phyloP scores from a whole-genome alignment of 2,329 filamentous ascomycete genomes.

The Capronia americana region DNA sequence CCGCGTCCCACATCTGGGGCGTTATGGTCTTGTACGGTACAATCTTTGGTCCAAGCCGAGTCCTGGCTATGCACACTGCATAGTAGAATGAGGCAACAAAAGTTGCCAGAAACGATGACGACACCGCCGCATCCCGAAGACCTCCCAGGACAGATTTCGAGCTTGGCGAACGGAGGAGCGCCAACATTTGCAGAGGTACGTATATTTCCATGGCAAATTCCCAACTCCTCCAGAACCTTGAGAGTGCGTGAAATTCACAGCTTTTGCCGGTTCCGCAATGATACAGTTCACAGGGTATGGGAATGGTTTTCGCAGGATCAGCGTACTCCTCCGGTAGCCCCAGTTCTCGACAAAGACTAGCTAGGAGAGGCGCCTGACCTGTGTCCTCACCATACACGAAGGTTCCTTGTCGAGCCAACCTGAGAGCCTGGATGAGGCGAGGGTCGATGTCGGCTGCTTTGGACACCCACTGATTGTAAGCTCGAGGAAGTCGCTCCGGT shows the following conservation, averaged over 20 bases:
- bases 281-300: constrained; percentile 82
- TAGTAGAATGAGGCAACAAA: constrained; percentile 87
- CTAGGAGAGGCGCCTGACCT: constrained; percentile 70
- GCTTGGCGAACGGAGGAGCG: constrained; percentile 56
- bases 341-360: constrained; percentile 75
- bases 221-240: constrained; percentile 72
- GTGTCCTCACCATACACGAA: constrained; percentile 77
- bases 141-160: constrained; percentile 56
- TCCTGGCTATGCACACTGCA: constrained; percentile 78
- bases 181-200: constrained; percentile 73
- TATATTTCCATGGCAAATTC: constrained; percentile 78
- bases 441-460: constrained; percentile 76
- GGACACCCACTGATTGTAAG: constrained; percentile 83
- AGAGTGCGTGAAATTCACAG: constrained; percentile 75
- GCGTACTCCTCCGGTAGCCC: constrained; percentile 72
- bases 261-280: constrained; percentile 78
- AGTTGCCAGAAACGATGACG: constrained; percentile 76
- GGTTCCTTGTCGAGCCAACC: constrained; percentile 66
- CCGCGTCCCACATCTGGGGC: constrained; percentile 63
- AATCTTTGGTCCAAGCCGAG: constrained; percentile 72
- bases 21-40: constrained; percentile 61
- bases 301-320: constrained; percentile 71
- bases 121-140: constrained; percentile 67
- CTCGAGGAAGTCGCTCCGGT: constrained; percentile 71
- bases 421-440: constrained; percentile 76